Percentiles rank a stretch among this genome's conserved stretches.
Evolutionary conservation across 2,329 filamentous ascomycete genomes (phyloP).

Genomic region (Pseudogymnoascus sp.): DNA sequence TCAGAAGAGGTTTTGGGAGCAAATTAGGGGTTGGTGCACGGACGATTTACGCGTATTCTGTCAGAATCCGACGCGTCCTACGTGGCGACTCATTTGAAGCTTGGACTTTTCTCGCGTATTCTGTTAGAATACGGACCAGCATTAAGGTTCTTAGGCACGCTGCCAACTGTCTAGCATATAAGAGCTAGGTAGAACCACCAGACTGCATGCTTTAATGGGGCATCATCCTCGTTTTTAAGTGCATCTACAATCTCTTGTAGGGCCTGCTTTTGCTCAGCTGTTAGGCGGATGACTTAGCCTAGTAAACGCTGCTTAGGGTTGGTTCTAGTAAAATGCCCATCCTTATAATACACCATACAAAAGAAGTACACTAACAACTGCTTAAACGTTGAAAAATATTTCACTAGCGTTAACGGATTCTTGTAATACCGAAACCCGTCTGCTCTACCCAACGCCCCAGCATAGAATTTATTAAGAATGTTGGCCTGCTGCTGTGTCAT

Average conservation of each 20-base stretch:
- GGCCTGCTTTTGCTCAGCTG: neutral
- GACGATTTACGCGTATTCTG: neutral
- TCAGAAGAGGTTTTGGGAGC: neutral
- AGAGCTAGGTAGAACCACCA: slow-evolving; percentile 13
- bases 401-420: slow-evolving; percentile 5
- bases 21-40: neutral
- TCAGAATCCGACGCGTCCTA: neutral
- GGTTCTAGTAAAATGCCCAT: neutral
- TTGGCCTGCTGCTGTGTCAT: slow-evolving; percentile 14
- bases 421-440: slow-evolving; percentile 14
- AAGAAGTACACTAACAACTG: slow-evolving; percentile 15
- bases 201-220: slow-evolving; percentile 13
- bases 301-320: neutral
- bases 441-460: neutral
- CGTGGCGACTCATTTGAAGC: neutral
- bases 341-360: too few species aligned
- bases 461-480: slow-evolving; percentile 16
- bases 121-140: too few species aligned
- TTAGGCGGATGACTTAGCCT: neutral
- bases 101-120: too few species aligned
- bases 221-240: slow-evolving; percentile 9
- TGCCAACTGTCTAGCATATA: slow-evolving; percentile 13
- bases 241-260: slow-evolving; percentile 10
- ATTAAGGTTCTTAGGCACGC: too few species aligned
- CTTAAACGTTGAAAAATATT: neutral